Conservation (phyloP, 2,329 filamentous ascomycete genomes). For the Paracamarosporium sp. region DNA sequence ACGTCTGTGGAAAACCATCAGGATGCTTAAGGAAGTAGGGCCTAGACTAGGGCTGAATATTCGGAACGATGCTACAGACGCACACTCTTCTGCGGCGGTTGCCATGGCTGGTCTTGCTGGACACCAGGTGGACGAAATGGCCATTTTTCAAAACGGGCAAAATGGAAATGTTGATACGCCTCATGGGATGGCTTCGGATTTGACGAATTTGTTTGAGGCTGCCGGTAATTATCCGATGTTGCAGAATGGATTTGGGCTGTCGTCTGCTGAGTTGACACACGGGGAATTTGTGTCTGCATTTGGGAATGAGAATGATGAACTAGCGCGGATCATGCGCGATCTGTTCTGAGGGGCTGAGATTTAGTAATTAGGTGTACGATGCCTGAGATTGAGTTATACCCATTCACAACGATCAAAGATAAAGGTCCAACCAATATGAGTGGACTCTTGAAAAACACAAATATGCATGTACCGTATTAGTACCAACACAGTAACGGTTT, state of each 20-base stretch:
- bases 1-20: conserved; percentile 75
- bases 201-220: conserved; percentile 69
- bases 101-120: conserved; percentile 71
- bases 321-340: conserved; percentile 65
- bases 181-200: conserved; percentile 67
- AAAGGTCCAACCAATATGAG: background rate
- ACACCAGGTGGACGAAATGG: conserved; percentile 65
- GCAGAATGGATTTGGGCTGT: conserved; percentile 36
- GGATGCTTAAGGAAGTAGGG: conserved; percentile 73
- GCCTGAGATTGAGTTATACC: background rate
- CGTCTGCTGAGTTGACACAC: conserved; percentile 45
- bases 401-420: background rate
- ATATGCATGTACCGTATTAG: too few relatives aligned
- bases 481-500: too few relatives aligned
- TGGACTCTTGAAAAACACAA: too few relatives aligned
- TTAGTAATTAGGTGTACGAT: background rate
- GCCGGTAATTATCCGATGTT: conserved; percentile 60
- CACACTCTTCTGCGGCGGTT: conserved; percentile 67
- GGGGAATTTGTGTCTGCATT: conserved; percentile 54
- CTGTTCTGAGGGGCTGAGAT: conserved; percentile 56
- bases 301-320: conserved; percentile 66
- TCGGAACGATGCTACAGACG: conserved; percentile 56
- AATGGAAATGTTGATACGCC: conserved; percentile 56
- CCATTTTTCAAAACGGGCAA: conserved; percentile 53
- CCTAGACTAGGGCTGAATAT: conserved; percentile 68